Evolutionary conservation across 805 yeast genomes (phyloP), one percentile per base, ranked within the genome.

Genomic region (Cyberlindnera mrakii): DNA sequence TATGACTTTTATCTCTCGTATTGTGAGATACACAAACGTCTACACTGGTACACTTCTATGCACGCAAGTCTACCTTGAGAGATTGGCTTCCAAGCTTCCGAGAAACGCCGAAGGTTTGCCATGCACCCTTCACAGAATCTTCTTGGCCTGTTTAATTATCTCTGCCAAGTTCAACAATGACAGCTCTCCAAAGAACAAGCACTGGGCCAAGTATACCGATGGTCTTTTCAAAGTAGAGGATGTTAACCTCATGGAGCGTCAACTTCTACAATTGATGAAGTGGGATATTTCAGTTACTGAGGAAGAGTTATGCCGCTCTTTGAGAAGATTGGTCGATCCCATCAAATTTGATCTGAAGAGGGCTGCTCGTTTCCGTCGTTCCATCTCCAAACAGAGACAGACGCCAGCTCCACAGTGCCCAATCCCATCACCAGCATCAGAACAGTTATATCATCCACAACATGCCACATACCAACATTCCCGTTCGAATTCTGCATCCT

Each of bases 161-260:
- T 77, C 87, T 15, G 77, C 88, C 37, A 85, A 85, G 60, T 79
- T 70, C 63, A 84, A 81, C 68, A 84, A 85, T 63, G 95, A 85
- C 59, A 77, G 84, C 6, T 78, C 86, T 11, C 89, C 91, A 47
- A 79, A 82, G 57, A 85, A 85, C 64, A 70, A 71, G 51, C 89
- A 84, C 62, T 85, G 95, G 95, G 80, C 87, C 33, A 75, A 73
- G 52, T 82, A 82, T 63, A 81, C 91, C 6, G 89, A 84, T 54
- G 88, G 86, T 2, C 68, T 85, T 34, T 83, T 85, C 64, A 66
- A 71, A 37, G 63, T 72, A 43, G 78, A 78, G 49, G 95, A 85
- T 59, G 78, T 85, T 50, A 84, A 83, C 61, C 67, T 83, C 48
- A 85, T 85, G 89, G 95, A 85, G 64, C 75, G 87, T 58, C 91